Conservation (phyloP, 352 stramenopile species). For the Phytophthora europaea region DNA sequence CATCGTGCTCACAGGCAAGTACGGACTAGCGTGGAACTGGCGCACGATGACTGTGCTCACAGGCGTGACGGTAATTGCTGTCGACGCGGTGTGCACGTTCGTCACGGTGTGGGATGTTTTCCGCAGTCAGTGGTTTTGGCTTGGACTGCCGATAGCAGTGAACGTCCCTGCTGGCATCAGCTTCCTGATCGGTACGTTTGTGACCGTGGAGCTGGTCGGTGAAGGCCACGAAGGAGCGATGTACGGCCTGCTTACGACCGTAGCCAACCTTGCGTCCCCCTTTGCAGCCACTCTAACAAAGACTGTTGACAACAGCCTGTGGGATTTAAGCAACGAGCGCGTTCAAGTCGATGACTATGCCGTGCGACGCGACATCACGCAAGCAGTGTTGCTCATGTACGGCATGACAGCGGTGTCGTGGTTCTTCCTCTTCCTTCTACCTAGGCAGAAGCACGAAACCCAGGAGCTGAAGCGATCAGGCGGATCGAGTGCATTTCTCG, state of each 20-base stretch:
- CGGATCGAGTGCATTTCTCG: slow-evolving; percentile 35
- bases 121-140: slow-evolving; percentile 35
- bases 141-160: slow-evolving; percentile 32
- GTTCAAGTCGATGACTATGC: slow-evolving; percentile 37
- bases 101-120: slow-evolving; percentile 34
- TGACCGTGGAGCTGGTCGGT: not conserved
- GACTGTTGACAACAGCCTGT: slow-evolving; percentile 25
- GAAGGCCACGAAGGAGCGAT: not conserved
- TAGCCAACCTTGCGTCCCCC: slow-evolving; percentile 31
- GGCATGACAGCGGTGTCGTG: slow-evolving; percentile 36
- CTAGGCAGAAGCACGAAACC: slow-evolving; percentile 39
- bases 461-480: slow-evolving; percentile 35
- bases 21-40: slow-evolving; percentile 34
- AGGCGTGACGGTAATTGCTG: slow-evolving; percentile 6
- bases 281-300: slow-evolving; percentile 34
- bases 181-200: not conserved
- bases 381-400: slow-evolving; percentile 44
- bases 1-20: slow-evolving; percentile 30
- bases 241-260: slow-evolving; percentile 33
- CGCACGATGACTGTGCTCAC: slow-evolving; percentile 26
- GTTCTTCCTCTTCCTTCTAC: slow-evolving; percentile 41
- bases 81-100: slow-evolving; percentile 19
- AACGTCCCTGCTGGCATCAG: not conserved
- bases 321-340: slow-evolving; percentile 39
- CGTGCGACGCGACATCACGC: slow-evolving; percentile 2